Evolutionary conservation across 1,284 basidiomycete genomes (phyloP), one percentile per base, ranked within the genome.

Genomic region (Kalmanozyma brasiliensis): DNA sequence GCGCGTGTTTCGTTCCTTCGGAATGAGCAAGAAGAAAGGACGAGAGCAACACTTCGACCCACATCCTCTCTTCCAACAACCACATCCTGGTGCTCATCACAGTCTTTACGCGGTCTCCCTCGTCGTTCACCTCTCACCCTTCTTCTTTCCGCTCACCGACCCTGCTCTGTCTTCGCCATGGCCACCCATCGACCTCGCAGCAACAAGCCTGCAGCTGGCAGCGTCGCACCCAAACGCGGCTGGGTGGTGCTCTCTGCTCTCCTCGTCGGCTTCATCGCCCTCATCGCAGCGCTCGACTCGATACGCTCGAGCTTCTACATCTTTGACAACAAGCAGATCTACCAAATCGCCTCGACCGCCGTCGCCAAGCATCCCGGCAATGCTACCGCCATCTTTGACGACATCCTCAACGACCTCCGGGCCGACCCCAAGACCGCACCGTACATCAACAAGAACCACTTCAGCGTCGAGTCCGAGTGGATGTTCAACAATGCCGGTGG

Each of bases 401-500:
- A 79, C 24, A 80, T 81, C 42, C 38, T 80, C 11, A 45, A 44
- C 30, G 34, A 62, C 24, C 72, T 81, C 16, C 59, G 63, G 13
- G 49, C 59, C 29, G 76, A 81, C 45, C 74, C 74, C 35, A 74
- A 75, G 46, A 44, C 65, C 4, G 71, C 61, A 3, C 75, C 69
- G 32, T 73, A 72, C 24, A 63, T 81, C 35, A 81, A 81, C 66
- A 59, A 59, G 38, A 59, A 77, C 41, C 63, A 73, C 29, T 73
- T 75, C 38, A 60, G 52, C 29, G 58, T 74, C 47, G 68, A 63
- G 24, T 87, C 87, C 20, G 94, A 98, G 79, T 98, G 95, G 95
- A 88, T 98, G 38, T 92, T 96, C 84, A 98, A 90, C 86, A 98
- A 98, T 80, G 95, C 95, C 1, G 95, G 94, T 17, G 95, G 96